These are phyloP conservation scores for Naganishia liquefaciens DNA, from an alignment of 1,284 basidiomycete genomes.

Conservation along the genomic window DNA sequence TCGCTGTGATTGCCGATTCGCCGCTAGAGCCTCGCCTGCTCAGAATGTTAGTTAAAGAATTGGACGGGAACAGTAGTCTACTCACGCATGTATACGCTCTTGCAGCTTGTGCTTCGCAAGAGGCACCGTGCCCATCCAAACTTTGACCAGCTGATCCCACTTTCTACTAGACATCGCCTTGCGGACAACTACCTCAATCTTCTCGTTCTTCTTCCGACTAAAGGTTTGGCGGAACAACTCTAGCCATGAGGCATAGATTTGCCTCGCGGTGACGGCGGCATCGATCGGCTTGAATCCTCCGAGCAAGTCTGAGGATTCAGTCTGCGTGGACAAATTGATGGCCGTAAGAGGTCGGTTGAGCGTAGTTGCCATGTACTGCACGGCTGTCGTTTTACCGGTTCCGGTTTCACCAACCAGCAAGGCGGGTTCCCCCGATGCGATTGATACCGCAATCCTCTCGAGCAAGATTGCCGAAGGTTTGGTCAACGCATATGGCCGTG, in stretches of 20 bases:
- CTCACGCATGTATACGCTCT: constrained; percentile 27
- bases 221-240: constrained; percentile 86
- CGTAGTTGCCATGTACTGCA: constrained; percentile 83
- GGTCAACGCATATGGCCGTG: constrained; percentile 83
- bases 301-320: constrained; percentile 89
- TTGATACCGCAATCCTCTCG: constrained; percentile 75
- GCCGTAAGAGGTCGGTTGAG: constrained; percentile 77
- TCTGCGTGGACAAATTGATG: constrained; percentile 94
- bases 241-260: constrained; percentile 74
- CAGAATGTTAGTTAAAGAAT: too few species aligned
- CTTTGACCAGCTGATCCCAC: constrained; percentile 79
- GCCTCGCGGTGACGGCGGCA: constrained; percentile 71
- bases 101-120: constrained; percentile 56
- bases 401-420: constrained; percentile 97
- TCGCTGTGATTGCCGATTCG: not conserved
- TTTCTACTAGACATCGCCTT: constrained; percentile 79
- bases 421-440: constrained; percentile 77
- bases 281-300: constrained; percentile 97
- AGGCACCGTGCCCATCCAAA: constrained; percentile 79
- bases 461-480: constrained; percentile 78
- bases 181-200: constrained; percentile 79
- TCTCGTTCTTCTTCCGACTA: constrained; percentile 83
- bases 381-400: constrained; percentile 93
- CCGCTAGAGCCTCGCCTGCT: constrained; percentile 2
- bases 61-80: not conserved